Base-by-base conservation (phyloP, 345 rosid genomes). In the Brassica incana region DNA sequence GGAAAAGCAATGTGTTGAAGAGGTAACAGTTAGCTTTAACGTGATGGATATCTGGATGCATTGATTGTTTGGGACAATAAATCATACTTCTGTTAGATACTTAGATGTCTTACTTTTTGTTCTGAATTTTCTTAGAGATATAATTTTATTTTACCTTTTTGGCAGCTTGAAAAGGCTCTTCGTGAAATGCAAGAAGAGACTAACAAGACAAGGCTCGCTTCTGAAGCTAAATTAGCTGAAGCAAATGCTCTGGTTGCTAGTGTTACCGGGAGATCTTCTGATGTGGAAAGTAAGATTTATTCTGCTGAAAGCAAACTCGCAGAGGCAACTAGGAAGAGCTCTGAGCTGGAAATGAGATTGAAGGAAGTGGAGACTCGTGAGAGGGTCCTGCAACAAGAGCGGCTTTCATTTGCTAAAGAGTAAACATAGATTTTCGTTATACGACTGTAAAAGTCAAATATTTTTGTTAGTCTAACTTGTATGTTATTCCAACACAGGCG, bases 81-180 rank as follows among this genome's bases (percentile, higher is more conserved):
- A 32, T 14, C 10, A 1, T 8, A 81, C 30, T 45, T 45, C 43
- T 83, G 27, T 16, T 16, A 16, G 18, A 16, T 16, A 16, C 18
- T 67, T 63, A 20, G 66, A 12, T 8, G 38, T 35, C 25, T 63
- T 64, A 62, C 59, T 71, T 50, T 16, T 16, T 16, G 18, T 16
- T 16, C 18, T 79, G 8, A 25, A 70, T 32, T 38, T 77, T n/a
- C 10, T 5, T 38, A 68, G 38, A 68, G 59, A 20, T 18, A 9
- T 20, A 7, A 5, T 15, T 40, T 5, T 56, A 0, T 10, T 48
- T 15, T 18, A 0, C 25, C 54, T 62, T 35, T 68, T 30, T 78
- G 85, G 85, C 86, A 94, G 98, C 97, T 94, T 79, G 92, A 94
- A 83, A 92, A 84, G 81, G 90, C 92, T 65, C 77, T 90, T 77